A percentile compares a stretch with the other conserved stretches of the same genome.
phyloP scores from a whole-genome alignment of 345 rosid species.

The Salix caprea region DNA sequence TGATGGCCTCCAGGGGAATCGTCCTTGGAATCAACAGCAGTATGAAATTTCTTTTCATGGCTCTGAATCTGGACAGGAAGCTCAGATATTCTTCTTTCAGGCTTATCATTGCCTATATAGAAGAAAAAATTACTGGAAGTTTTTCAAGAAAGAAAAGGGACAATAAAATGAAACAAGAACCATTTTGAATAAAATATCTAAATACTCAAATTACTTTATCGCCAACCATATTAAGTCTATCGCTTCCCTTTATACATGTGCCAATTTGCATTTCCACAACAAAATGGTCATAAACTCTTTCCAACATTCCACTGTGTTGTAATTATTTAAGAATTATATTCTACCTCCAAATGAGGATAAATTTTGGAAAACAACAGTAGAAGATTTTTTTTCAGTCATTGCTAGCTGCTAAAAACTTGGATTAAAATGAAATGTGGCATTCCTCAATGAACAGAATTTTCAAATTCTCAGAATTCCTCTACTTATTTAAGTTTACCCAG shows the following conservation, averaged over 20 bases:
- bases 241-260: too few species aligned
- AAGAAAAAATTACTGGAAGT: constrained; percentile 11
- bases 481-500: background rate
- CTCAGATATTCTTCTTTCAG: constrained; percentile 33
- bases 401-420: background rate
- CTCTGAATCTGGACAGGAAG: constrained; percentile 28
- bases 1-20: constrained; percentile 24
- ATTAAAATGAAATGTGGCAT: background rate
- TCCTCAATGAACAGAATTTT: background rate
- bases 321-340: background rate
- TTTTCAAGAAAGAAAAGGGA: constrained; percentile 8
- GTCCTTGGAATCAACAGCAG: constrained; percentile 29
- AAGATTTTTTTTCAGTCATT: background rate
- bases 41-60: constrained; percentile 20
- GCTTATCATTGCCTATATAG: constrained; percentile 40
- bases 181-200: background rate
- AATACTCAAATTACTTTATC: background rate
- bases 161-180: constrained; percentile 2
- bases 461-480: background rate
- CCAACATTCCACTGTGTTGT: background rate
- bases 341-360: background rate
- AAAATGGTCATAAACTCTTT: background rate
- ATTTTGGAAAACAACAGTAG: background rate
- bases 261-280: background rate
- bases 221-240: too few species aligned